phyloP scores from a whole-genome alignment of 352 stramenopile species.

The Phytophthora agathidicida region DNA sequence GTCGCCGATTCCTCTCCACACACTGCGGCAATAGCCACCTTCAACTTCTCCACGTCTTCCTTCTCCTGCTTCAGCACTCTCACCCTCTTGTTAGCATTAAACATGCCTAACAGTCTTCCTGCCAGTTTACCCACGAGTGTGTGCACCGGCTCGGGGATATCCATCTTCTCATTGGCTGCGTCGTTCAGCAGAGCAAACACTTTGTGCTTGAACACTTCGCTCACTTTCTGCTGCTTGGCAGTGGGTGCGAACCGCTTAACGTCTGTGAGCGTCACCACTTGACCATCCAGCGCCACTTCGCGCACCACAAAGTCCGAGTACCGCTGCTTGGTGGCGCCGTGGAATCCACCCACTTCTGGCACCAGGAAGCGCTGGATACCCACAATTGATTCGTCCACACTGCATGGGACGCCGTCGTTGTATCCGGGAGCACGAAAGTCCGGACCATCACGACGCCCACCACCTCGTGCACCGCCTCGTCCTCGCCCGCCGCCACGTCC shows the following conservation, averaged over 20 bases:
- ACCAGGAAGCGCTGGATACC: constrained; percentile 75
- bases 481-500: constrained; percentile 21
- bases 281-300: constrained; percentile 70
- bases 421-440: constrained; percentile 70
- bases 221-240: constrained; percentile 66
- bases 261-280: constrained; percentile 68
- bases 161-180: constrained; percentile 37
- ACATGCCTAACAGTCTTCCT: constrained; percentile 57
- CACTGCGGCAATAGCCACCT: constrained; percentile 43
- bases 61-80: constrained; percentile 39
- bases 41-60: constrained; percentile 50
- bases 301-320: constrained; percentile 94
- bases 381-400: constrained; percentile 76
- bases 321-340: constrained; percentile 88
- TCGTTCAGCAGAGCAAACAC: constrained; percentile 68
- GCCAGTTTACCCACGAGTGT: constrained; percentile 67
- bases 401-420: constrained; percentile 77
- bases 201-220: constrained; percentile 80
- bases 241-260: constrained; percentile 54
- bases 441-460: constrained; percentile 25
- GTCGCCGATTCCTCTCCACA: constrained; percentile 51
- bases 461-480: constrained; percentile 22
- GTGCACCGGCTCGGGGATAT: constrained; percentile 43
- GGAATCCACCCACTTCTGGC: constrained; percentile 74
- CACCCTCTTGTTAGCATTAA: constrained; percentile 70